These are phyloP conservation scores for Naumovozyma castellii DNA, from an alignment of 805 yeast species.

Conservation along the genomic window DNA sequence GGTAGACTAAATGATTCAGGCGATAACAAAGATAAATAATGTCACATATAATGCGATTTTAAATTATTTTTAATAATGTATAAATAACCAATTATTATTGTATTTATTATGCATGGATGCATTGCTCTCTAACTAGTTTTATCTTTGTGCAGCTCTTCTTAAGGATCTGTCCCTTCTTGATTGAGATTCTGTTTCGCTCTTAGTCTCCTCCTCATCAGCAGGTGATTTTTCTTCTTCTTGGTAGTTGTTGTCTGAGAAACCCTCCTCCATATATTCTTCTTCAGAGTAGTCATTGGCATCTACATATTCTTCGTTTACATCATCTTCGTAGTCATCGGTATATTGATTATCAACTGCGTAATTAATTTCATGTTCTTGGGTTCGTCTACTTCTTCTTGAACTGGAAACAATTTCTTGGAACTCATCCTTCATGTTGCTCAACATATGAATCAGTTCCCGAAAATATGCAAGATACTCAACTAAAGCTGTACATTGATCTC, in stretches of 20 bases:
- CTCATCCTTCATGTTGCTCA: neutral
- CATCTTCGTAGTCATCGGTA: too few species aligned
- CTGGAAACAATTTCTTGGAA: neutral
- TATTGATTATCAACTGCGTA: neutral
- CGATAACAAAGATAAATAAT: neutral
- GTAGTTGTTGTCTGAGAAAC: neutral
- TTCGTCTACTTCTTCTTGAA: neutral
- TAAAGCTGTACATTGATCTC: neutral
- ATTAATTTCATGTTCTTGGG: neutral
- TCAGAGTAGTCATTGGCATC: neutral
- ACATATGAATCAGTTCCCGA: too few species aligned
- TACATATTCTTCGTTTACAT: neutral
- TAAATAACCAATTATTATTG: too few species aligned
- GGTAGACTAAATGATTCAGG: conserved; percentile 31
- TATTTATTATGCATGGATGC: too few species aligned
- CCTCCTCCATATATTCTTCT: neutral
- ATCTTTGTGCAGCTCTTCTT: neutral
- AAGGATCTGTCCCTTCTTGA: neutral
- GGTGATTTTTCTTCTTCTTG: neutral
- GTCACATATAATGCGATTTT: too few species aligned
- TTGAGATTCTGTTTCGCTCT: neutral
- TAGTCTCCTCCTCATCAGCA: neutral
- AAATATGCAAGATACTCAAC: neutral
- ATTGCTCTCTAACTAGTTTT: too few species aligned
- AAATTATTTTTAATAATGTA: too few species aligned